Conservation (phyloP, 768 basidiomycete species). For the Tylopilus rubrobrunneus region DNA sequence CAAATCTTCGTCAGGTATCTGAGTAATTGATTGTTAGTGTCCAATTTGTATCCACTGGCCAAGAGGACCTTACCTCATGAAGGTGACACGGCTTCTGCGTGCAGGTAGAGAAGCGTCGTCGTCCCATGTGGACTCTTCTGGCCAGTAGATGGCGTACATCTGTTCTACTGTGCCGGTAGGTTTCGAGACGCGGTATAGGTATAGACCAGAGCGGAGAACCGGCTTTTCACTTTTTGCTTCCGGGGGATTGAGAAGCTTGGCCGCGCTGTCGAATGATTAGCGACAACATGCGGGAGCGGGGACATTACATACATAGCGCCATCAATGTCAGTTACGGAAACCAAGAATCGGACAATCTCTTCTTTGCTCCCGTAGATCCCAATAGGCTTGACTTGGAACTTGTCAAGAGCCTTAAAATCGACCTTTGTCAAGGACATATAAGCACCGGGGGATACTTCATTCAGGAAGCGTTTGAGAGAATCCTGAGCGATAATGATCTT, state of each 20-base stretch:
- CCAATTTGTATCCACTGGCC: not conserved
- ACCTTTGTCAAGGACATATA: constrained; percentile 55
- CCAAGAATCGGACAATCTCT: constrained; percentile 48
- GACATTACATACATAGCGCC: constrained; percentile 35
- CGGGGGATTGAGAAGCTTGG: constrained; percentile 2
- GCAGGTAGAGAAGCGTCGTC: constrained; percentile 46
- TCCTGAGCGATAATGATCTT: constrained; percentile 60
- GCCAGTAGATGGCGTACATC: constrained; percentile 59
- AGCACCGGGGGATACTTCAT: constrained; percentile 45
- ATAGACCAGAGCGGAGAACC: constrained; percentile 48
- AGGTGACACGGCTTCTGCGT: constrained; percentile 50
- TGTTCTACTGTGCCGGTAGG: constrained; percentile 9
- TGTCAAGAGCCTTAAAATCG: constrained; percentile 52
- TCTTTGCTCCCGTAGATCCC: constrained; percentile 56
- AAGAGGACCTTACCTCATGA: constrained; percentile 46
- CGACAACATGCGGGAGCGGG: not conserved
- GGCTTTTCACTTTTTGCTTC: constrained; percentile 12
- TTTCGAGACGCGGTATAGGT: constrained; percentile 34
- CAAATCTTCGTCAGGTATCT: constrained; percentile 59
- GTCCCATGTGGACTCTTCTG: constrained; percentile 56
- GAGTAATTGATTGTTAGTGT: not conserved
- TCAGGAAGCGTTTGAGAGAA: constrained; percentile 45
- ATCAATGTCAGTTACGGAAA: constrained; percentile 35
- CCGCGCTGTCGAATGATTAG: constrained; percentile 10
- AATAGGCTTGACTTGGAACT: constrained; percentile 40